phyloP scores from a whole-genome alignment of 2,329 filamentous ascomycete species.

The Ascochyta rabiei region DNA sequence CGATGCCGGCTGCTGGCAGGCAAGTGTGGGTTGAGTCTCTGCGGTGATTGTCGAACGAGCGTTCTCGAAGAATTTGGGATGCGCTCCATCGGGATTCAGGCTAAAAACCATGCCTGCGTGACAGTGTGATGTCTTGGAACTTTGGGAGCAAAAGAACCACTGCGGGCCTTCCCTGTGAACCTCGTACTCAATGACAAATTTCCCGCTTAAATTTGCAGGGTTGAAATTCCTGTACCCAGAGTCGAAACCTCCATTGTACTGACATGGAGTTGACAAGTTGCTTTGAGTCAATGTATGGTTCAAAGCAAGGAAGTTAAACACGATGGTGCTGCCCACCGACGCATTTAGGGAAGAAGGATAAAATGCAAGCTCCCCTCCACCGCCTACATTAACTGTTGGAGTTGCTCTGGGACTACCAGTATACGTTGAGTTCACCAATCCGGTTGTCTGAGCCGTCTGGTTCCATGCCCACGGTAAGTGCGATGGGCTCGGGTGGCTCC shows the following conservation, averaged over 20 bases:
- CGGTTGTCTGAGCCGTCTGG: too few relatives aligned
- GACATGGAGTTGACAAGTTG: slow-evolving; percentile 6
- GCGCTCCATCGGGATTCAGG: slow-evolving; percentile 13
- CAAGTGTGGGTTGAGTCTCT: neutral
- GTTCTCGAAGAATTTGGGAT: slow-evolving; percentile 18
- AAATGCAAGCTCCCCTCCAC: slow-evolving; percentile 15
- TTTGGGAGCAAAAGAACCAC: slow-evolving; percentile 23
- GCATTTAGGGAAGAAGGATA: slow-evolving; percentile 12
- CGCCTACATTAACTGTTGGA: too few relatives aligned
- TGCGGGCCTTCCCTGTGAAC: slow-evolving; percentile 10
- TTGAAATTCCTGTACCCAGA: neutral
- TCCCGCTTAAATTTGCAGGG: slow-evolving; percentile 14
- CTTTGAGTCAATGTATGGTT: slow-evolving; percentile 24
- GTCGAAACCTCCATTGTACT: neutral
- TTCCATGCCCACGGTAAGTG: too few relatives aligned
- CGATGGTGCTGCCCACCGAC: slow-evolving; percentile 10
- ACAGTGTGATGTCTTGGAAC: slow-evolving; percentile 11
- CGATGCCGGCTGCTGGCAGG: neutral
- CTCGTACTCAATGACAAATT: slow-evolving; percentile 13
- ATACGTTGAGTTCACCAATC: too few relatives aligned
- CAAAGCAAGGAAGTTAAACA: slow-evolving; percentile 18
- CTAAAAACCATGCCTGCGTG: slow-evolving; percentile 18
- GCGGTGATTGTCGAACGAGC: neutral
- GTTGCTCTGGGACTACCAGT: too few relatives aligned
- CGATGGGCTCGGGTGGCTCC: too few relatives aligned